Percentiles rank a stretch among this genome's conserved stretches.
phyloP scores from a whole-genome alignment of 2,329 filamentous ascomycete species.

The Xylariaceae sp. region DNA sequence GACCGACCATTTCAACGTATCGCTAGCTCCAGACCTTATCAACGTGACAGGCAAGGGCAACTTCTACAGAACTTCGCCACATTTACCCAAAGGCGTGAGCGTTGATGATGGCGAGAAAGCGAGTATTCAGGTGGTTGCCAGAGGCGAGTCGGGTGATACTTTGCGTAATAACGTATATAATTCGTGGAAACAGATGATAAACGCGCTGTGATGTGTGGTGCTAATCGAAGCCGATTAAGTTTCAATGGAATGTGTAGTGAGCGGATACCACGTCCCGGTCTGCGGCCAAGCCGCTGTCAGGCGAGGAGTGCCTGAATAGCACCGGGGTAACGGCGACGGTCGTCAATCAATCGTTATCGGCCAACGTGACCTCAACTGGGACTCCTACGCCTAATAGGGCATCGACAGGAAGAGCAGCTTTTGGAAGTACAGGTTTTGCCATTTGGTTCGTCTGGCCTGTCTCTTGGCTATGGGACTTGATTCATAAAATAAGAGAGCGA shows the following conservation, averaged over 20 bases:
- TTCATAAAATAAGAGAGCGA: constrained; percentile 30
- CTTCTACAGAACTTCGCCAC: constrained; percentile 66
- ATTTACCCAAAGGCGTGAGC: constrained; percentile 51
- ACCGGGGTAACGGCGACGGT: constrained; percentile 53
- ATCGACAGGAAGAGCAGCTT: constrained; percentile 15
- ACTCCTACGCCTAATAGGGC: constrained; percentile 2
- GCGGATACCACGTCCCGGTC: constrained; percentile 71
- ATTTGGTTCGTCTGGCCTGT: constrained; percentile 43
- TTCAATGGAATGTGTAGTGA: constrained; percentile 51
- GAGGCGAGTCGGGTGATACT: constrained; percentile 59
- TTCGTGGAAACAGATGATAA: constrained; percentile 13
- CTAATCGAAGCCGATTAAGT: not conserved
- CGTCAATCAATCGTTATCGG: constrained; percentile 25
- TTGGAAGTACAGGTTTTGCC: constrained; percentile 36
- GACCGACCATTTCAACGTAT: constrained; percentile 69
- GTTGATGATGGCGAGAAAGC: constrained; percentile 63
- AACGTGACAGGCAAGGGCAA: constrained; percentile 63
- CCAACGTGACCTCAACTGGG: not conserved
- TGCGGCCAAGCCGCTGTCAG: constrained; percentile 48
- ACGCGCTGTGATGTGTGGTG: not conserved
- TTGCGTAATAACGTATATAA: constrained; percentile 67
- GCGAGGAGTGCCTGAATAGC: constrained; percentile 59
- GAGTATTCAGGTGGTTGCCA: constrained; percentile 70
- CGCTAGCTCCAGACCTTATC: constrained; percentile 61
- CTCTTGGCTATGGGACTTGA: constrained; percentile 43